Conservation (phyloP, 1,284 basidiomycete genomes). For the Agaricales sp. region DNA sequence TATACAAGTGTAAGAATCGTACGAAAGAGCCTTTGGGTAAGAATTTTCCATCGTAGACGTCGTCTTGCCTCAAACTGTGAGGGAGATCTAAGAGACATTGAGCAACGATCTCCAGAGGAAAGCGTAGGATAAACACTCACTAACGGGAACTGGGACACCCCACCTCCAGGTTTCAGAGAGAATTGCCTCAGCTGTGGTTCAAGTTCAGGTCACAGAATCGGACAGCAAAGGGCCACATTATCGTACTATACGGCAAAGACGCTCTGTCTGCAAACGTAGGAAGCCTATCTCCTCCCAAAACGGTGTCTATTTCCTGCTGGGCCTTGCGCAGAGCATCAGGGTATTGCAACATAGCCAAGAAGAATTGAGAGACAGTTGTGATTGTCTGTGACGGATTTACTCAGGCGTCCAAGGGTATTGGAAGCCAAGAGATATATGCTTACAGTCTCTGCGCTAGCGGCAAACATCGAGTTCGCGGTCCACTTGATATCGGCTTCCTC, state of each 20-base stretch:
- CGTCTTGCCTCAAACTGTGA: not conserved
- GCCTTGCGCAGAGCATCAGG: not conserved
- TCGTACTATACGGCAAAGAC: not conserved
- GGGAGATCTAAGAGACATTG: too few relatives aligned
- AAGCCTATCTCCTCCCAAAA: not conserved
- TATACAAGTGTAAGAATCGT: too few relatives aligned
- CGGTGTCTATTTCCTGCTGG: not conserved
- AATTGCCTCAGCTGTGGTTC: too few relatives aligned
- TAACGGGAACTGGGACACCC: too few relatives aligned
- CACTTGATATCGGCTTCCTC: conserved; percentile 14
- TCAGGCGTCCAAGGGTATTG: too few relatives aligned
- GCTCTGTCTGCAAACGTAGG: not conserved
- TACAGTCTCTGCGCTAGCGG: not conserved
- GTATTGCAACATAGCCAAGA: not conserved
- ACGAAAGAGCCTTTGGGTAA: not conserved
- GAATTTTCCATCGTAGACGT: not conserved
- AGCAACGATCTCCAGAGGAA: too few relatives aligned
- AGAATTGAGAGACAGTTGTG: not conserved
- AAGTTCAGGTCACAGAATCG: conserved; percentile 36
- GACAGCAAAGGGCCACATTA: conserved; percentile 33
- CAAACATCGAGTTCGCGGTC: not conserved
- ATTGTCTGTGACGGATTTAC: not conserved
- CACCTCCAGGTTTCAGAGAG: too few relatives aligned
- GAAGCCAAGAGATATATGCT: too few relatives aligned
- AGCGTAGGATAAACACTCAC: too few relatives aligned